phyloP scores from a whole-genome alignment of 352 stramenopile species.

The Halophytophthora polymorphica region DNA sequence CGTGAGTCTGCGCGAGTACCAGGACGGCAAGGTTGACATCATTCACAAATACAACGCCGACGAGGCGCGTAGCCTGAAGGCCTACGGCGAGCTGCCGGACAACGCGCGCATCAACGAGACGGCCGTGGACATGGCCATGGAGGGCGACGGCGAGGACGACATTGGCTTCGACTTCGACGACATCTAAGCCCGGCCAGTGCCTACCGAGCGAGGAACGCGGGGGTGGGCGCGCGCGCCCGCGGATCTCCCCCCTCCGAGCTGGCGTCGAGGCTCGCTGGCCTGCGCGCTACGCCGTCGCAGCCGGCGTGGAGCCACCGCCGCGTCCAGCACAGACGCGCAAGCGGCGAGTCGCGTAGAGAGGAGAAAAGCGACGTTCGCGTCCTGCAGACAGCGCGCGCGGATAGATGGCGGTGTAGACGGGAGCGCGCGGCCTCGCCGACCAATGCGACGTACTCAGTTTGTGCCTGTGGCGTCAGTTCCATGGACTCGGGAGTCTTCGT shows the following conservation, averaged over 20 bases:
- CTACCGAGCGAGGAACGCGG: background rate
- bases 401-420: constrained; percentile 14
- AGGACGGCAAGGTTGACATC: constrained; percentile 99
- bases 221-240: background rate
- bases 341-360: too few relatives aligned
- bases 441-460: constrained; percentile 39
- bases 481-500: too few relatives aligned
- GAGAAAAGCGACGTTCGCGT: background rate
- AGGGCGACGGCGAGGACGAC: constrained; percentile 80
- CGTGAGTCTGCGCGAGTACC: constrained; percentile 98
- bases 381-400: constrained; percentile 8
- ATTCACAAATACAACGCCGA: constrained; percentile 99
- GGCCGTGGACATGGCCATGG: constrained; percentile 83
- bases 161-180: constrained; percentile 90
- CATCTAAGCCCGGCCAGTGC: constrained; percentile 54
- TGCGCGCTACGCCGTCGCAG: background rate
- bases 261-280: background rate
- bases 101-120: constrained; percentile 90
- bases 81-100: constrained; percentile 99
- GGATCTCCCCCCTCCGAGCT: constrained; percentile 1
- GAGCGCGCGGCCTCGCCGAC: constrained; percentile 7
- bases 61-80: constrained; percentile 98
- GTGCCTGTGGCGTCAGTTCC: too few relatives aligned
- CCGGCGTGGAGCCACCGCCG: background rate
- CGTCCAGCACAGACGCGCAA: too few relatives aligned